phyloP scores from a whole-genome alignment of 495 filamentous ascomycete genomes.

The Podospora pseudoanserina region DNA sequence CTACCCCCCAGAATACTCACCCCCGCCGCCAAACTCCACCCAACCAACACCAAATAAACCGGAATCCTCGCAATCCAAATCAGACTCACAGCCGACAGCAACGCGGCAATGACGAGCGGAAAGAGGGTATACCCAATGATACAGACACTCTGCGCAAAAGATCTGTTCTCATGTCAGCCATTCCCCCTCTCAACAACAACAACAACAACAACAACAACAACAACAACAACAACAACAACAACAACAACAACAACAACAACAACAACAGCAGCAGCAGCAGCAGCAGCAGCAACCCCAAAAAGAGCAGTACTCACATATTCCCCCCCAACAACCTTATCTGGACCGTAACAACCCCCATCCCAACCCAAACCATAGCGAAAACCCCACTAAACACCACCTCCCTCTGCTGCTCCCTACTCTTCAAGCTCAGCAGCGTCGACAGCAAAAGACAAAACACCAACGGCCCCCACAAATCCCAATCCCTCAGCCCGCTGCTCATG shows the following conservation, averaged over 20 bases:
- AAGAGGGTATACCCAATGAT: conserved; percentile 99
- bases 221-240: background rate
- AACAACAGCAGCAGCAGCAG: too few species aligned
- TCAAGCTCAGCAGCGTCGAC: conserved; percentile 77
- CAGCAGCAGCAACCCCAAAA: background rate
- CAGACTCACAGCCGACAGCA: conserved; percentile 78
- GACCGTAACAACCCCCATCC: conserved; percentile 93
- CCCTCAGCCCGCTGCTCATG: conserved; percentile 82
- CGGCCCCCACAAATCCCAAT: conserved; percentile 98
- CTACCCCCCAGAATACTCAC: conserved; percentile 95
- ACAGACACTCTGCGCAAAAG: conserved; percentile 94
- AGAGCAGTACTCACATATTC: conserved; percentile 72
- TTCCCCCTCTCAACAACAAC: background rate
- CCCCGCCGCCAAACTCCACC: conserved; percentile 90
- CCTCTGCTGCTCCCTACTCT: conserved; percentile 70
- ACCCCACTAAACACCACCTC: conserved; percentile 90
- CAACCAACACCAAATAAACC: conserved; percentile 79
- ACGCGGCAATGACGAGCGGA: conserved; percentile 89
- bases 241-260: background rate
- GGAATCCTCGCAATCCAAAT: conserved; percentile 78
- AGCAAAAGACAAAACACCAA: conserved; percentile 87
- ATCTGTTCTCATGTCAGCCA: conserved; percentile 52
- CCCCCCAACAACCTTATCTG: conserved; percentile 97
- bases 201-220: too few species aligned
- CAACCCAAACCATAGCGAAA: conserved; percentile 94